Conservation (phyloP, 2,329 filamentous ascomycete genomes). For the Pseudogymnoascus sp. region DNA sequence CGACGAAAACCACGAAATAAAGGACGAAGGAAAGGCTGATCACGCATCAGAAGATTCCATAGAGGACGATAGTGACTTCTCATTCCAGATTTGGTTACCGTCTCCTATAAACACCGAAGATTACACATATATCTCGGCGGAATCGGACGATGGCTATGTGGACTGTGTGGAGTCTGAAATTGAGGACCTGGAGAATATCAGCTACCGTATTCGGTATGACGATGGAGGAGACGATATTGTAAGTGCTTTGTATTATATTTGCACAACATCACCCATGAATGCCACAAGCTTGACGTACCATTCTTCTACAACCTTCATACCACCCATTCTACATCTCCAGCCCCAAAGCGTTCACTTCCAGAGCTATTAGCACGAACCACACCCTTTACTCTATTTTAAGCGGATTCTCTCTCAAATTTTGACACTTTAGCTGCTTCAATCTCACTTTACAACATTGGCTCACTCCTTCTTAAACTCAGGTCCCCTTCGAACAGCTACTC, state of each 20-base stretch:
- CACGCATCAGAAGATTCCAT: neutral
- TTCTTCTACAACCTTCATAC: neutral
- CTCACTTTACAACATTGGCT: neutral
- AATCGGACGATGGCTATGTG: constrained; percentile 25
- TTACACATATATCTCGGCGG: neutral
- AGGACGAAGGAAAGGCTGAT: neutral
- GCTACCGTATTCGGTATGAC: constrained; percentile 28
- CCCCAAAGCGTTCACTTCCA: neutral
- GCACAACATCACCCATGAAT: neutral
- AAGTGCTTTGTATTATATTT: constrained; percentile 16
- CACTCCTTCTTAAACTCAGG: constrained; percentile 27
- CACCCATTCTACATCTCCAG: neutral
- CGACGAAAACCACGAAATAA: neutral
- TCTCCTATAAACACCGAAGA: neutral
- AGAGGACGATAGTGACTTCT: neutral
- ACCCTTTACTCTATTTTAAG: neutral
- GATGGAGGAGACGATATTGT: constrained; percentile 27
- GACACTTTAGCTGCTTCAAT: neutral
- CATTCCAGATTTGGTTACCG: neutral
- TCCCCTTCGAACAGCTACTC: constrained; percentile 37
- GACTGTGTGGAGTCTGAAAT: constrained; percentile 24
- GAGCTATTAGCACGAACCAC: neutral
- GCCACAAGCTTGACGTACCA: neutral
- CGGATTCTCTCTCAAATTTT: neutral
- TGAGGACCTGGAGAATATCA: constrained; percentile 16